Base-by-base conservation (phyloP, 148 eudicot species). In the Fagopyrum esculentum region DNA sequence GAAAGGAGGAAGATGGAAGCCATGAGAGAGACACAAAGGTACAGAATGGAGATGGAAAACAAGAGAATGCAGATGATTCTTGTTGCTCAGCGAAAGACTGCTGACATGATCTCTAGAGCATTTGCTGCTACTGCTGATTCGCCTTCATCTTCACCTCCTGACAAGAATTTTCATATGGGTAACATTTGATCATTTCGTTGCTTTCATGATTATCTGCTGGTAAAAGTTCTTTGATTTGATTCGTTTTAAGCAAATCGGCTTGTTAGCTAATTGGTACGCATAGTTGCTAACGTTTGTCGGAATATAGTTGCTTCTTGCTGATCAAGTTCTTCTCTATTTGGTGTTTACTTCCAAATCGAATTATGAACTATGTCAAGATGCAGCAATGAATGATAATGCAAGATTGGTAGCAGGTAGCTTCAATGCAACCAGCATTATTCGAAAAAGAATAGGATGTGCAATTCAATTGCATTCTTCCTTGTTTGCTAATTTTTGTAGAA, bases 1-100 rank as follows among this genome's bases (percentile, higher is more conserved):
- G 98, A 93, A 88, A 82, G 70, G 77, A 84, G 80, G 82, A 92
- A 90, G 83, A 79, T 92, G 78, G 95, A 92, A 76, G 81, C 90
- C 84, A 87, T 90, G 87, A 82, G 84, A 76, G 93, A 90, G 54
- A 86, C 80, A 1, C 81, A 87, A 77, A 87, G 83, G 75, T 74
- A 71, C 43, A 55, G 87, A 59, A 82, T 87, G 87, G 94, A 92
- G 79, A 89, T 92, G 97, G 97, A 92, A 86, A 88, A 81, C 73
- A 90, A 85, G 88, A 81, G 86, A 80, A 84, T 82, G 80, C 85
- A 90, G 74, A 90, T 90, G 96, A 87, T 90, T 61, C 57, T 78
- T 30, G 84, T 82, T 19, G 83, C 90, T 5, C 93, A 89, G 47
- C 79, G 83, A 75, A 90, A 83, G 77, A 80, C 91, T 77, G 79